Base-by-base conservation (phyloP, 768 basidiomycete genomes). In the Obba rivulosa region DNA sequence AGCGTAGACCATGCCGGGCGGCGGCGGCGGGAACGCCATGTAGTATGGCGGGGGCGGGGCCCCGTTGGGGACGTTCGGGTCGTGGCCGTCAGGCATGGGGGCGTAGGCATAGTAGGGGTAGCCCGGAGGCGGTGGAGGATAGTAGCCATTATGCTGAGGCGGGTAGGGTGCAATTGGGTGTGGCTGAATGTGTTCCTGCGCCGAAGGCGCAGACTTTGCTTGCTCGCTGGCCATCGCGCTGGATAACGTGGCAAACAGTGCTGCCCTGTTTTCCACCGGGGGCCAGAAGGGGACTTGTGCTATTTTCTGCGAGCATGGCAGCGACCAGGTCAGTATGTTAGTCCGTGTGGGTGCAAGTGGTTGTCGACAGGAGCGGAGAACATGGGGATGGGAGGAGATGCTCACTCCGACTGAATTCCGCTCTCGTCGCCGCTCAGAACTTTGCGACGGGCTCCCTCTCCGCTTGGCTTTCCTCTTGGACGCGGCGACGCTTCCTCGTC, bases 1-100 rank as follows among this genome's bases (percentile, higher is more conserved):
- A 16, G 67, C 70, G 44, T 71, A 73, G 49, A 74, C 63, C 69
- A 73, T 68, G 31, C 72, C 73, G 11, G 69, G 71, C 4, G 69
- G 58, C 0, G 66, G 68, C 10, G 69, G 62, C 37, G 60, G 59
- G 5, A 67, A 64, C 2, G 69, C 66, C 53, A 72, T 67, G 57
- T 69, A 61, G 43, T 68, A 71, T 16, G 61, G 70, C 10, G 63
- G 67, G 24, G 69, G 67, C 0, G 67, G 65, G 11, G 65, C 54
- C 39, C 57, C 55, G 22, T 59, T 66, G 43, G 59, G 54, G 7
- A 46, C 55, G 39, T 64, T 52, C 9, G 67, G 66, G 51, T 74
- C 73, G 35, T 61, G 61, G 4, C 58, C 57, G 49, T 62, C 63
- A 13, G 61, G 57, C 34, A 61, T 43, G 31, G 63, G 58, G 8